phyloP scores from a whole-genome alignment of 129 eudicot species.

The Centella asiatica region DNA sequence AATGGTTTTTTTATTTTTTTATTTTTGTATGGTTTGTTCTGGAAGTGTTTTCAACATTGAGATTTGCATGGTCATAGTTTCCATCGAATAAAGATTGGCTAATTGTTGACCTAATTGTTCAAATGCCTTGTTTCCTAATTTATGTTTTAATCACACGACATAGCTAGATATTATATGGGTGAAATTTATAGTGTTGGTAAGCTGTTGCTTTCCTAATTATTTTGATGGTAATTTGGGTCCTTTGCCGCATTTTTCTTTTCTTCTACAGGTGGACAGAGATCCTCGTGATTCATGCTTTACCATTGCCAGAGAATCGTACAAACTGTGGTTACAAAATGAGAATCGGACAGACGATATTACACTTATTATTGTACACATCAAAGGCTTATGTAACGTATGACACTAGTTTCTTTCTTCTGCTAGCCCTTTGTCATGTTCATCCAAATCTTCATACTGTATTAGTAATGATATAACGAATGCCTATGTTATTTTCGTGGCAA shows the following conservation, averaged over 20 bases:
- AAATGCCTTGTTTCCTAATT: neutral
- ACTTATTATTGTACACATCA: constrained; percentile 73
- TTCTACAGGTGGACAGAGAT: constrained; percentile 66
- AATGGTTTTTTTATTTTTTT: no score
- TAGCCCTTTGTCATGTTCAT: neutral
- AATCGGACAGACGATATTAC: constrained; percentile 96
- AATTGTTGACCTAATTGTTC: neutral
- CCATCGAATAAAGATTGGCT: neutral
- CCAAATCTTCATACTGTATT: neutral
- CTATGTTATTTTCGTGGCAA: neutral
- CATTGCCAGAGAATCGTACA: constrained; percentile 83
- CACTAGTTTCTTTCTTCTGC: constrained; percentile 4
- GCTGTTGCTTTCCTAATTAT: neutral
- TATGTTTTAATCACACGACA: neutral
- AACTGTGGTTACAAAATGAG: constrained; percentile 85
- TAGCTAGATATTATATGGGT: neutral
- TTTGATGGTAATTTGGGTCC: neutral
- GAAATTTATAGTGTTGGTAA: neutral
- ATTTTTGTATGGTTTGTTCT: neutral
- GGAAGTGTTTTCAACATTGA: no score
- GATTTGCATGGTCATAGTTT: neutral
- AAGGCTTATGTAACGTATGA: constrained; percentile 60
- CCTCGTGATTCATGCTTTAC: constrained; percentile 80
- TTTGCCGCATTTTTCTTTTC: neutral
- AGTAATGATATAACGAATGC: neutral